Percentiles rank a stretch among this genome's conserved stretches.
Evolutionary conservation across 805 yeast genomes (phyloP).

Genomic region (Saccharomycopsis vini): DNA sequence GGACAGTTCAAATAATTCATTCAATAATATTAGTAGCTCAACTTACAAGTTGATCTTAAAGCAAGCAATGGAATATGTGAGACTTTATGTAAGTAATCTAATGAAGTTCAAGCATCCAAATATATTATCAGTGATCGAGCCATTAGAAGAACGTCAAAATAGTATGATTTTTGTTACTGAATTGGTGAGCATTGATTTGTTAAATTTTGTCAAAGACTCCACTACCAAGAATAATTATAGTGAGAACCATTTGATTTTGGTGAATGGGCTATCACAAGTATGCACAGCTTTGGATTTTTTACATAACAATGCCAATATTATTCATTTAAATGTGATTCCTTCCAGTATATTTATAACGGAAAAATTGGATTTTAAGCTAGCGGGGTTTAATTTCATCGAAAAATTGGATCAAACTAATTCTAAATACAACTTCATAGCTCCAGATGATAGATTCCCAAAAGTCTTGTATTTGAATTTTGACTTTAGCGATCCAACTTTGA

Average conservation of each 20-base stretch:
- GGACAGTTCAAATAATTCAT: constrained; percentile 10
- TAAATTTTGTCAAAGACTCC: constrained; percentile 31
- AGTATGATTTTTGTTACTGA: constrained; percentile 81
- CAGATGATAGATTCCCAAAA: constrained; percentile 62
- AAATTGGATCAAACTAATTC: constrained; percentile 42
- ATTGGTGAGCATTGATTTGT: constrained; percentile 51
- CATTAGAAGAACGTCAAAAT: constrained; percentile 76
- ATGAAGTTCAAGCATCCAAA: constrained; percentile 87
- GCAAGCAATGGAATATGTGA: constrained; percentile 59
- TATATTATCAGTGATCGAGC: constrained; percentile 74
- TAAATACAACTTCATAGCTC: constrained; percentile 57
- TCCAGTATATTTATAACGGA: constrained; percentile 65
- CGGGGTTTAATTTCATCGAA: constrained; percentile 52
- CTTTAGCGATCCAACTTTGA: constrained; percentile 78
- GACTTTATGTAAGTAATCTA: constrained; percentile 59
- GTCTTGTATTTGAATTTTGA: constrained; percentile 64
- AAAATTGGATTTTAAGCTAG: constrained; percentile 88
- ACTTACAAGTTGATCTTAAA: constrained; percentile 22
- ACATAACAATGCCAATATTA: constrained; percentile 64
- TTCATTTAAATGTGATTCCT: constrained; percentile 76
- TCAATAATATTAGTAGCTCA: constrained; percentile 10
- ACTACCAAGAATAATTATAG: constrained; percentile 19
- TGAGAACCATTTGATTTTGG: constrained; percentile 62
- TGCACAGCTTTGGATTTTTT: constrained; percentile 74
- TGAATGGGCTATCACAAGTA: constrained; percentile 75